Conservation (phyloP, 2,329 filamentous ascomycete species). For the Hypoxylon sp. region DNA sequence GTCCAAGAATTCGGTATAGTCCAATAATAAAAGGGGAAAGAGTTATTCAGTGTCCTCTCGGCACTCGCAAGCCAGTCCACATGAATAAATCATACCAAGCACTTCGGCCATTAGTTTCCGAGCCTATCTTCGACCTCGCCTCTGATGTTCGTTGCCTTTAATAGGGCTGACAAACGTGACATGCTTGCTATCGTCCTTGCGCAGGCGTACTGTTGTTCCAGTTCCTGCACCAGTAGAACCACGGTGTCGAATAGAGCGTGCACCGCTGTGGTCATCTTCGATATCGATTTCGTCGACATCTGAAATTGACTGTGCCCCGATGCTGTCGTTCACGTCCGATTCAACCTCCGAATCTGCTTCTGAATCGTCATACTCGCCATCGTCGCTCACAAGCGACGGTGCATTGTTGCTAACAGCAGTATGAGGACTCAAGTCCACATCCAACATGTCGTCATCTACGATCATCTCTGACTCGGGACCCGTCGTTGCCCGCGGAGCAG, state of each 20-base stretch:
- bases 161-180: slow-evolving; percentile 70
- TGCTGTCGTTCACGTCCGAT: slow-evolving; percentile 69
- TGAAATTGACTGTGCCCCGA: slow-evolving; percentile 72
- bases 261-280: slow-evolving; percentile 67
- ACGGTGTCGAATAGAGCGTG: slow-evolving; percentile 61
- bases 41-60: slow-evolving; percentile 6
- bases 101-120: slow-evolving; percentile 34
- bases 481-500: slow-evolving; percentile 50
- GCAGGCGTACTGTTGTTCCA: slow-evolving; percentile 62
- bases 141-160: slow-evolving; percentile 58
- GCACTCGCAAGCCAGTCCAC: slow-evolving; percentile 7
- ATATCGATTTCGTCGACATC: slow-evolving; percentile 74
- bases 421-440: slow-evolving; percentile 76
- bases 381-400: slow-evolving; percentile 84
- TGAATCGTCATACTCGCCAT: slow-evolving; percentile 82
- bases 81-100: slow-evolving; percentile 18
- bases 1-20: slow-evolving; percentile 45
- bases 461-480: slow-evolving; percentile 44
- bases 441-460: slow-evolving; percentile 68
- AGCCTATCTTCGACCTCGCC: slow-evolving; percentile 47
- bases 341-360: slow-evolving; percentile 72
- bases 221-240: slow-evolving; percentile 55
- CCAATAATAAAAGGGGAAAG: slow-evolving; percentile 20
- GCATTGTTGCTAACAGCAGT: slow-evolving; percentile 81
- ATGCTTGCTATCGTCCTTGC: slow-evolving; percentile 69